Evolutionary conservation across 2,329 filamentous ascomycete genomes (phyloP), one percentile per base, ranked within the genome.

Genomic region (Xylaria sp.): DNA sequence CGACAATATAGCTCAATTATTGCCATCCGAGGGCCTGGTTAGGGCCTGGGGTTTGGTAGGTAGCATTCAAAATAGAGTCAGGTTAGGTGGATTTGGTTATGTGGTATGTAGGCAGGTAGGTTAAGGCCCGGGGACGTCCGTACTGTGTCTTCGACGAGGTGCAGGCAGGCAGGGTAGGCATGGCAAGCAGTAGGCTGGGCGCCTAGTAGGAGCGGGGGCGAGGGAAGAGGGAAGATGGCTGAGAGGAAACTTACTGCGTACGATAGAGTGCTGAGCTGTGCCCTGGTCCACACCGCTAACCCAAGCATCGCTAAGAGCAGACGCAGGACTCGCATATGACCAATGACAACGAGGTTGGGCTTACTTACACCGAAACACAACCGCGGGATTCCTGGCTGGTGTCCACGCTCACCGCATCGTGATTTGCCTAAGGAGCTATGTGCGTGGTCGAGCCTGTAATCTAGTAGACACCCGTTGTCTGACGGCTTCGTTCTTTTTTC

Each of bases 341-440:
- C 59, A 60, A 62, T 61, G 50, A 56, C 59, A 43, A 52, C 44
- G 39, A 44, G 44, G 45, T 24, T 53, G 44, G 42, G 44, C 58
- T 63, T 50, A 47, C 58, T 63, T 51, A 65, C 61, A 66, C 63
- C 62, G 54, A 63, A n/a, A 61, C 62, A 61, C 52, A 59, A 58
- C 52, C 58, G 52, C 53, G 50, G 50, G 45, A 19, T 55, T 50
- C 53, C 39, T 54, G 41, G 57, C 54, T 61, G 54, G 51, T 34
- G 18, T 5, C 37, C 45, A 37, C n/a, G 21, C 34, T 34, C 29
- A 34, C 29, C 9, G 11, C 29, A 34, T 13, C 29, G 29, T 34
- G 29, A 38, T 50, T 43, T 46, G 4, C 44, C 38, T 17, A 21
- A 24, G 44, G 47, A n/a, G n/a, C n/a, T 48, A 49, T 53, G 39